Evolutionary conservation across 1,139 yeast genomes (phyloP).

Genomic region (Debaryomycetaceae sp.): DNA sequence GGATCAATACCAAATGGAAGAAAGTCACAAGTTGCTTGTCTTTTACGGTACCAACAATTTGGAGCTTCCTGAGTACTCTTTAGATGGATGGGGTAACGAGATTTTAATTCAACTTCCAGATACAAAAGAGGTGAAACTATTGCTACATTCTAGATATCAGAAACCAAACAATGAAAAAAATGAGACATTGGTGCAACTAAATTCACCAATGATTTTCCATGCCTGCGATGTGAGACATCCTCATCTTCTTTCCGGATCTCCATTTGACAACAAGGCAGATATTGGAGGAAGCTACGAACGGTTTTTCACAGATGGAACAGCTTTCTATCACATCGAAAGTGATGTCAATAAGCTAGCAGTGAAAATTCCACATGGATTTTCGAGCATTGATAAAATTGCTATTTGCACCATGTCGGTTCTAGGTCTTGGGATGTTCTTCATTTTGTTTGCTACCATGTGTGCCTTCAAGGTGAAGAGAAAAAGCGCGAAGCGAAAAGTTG

Average conservation of each 20-base stretch:
- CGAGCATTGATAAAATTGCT: conserved; percentile 13
- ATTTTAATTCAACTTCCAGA: conserved; percentile 27
- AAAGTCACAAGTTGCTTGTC: conserved; percentile 20
- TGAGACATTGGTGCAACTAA: conserved; percentile 7
- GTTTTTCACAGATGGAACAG: conserved; percentile 41
- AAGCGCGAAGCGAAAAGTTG: background rate
- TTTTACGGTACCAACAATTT: conserved; percentile 34
- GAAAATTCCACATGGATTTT: conserved; percentile 20
- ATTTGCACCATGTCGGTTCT: conserved; percentile 12
- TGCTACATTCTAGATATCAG: conserved; percentile 41
- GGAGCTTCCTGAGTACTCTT: conserved; percentile 42
- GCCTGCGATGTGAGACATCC: conserved; percentile 33
- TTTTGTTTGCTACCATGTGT: background rate
- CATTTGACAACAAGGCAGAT: conserved; percentile 29
- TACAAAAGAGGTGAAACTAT: conserved; percentile 11
- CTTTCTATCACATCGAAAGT: conserved; percentile 31
- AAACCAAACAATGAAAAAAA: conserved; percentile 17
- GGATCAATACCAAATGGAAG: conserved; percentile 38
- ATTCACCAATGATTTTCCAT: conserved; percentile 27
- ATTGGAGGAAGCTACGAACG: conserved; percentile 36
- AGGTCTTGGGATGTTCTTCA: conserved; percentile 1
- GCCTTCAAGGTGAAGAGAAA: background rate
- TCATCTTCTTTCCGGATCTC: conserved; percentile 28
- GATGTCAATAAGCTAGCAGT: conserved; percentile 7
- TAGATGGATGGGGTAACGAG: conserved; percentile 42